Evolutionary conservation across 2,329 filamentous ascomycete genomes (phyloP), one percentile per base, ranked within the genome.

Genomic region (Neurospora sp.): DNA sequence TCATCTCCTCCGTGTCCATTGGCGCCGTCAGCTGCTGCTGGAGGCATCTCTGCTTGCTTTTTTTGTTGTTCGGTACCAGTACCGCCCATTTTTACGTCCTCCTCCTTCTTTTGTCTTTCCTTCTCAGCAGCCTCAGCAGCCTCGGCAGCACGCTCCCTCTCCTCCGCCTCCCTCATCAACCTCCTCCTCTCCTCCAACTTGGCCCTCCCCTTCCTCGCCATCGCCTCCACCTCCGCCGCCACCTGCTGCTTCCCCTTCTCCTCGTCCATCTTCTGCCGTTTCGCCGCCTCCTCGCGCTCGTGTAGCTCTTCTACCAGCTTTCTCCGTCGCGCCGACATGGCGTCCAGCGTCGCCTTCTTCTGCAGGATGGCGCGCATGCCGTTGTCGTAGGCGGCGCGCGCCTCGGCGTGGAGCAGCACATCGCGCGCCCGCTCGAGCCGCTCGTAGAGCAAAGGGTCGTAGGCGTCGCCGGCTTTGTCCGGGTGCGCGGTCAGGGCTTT

Each of bases 401-500:
- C 86, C 15, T 85, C 86, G 0, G 88, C 81, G 73, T 93, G 90
- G 37, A 88, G 87, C 2, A 98, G 87, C 1, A 97, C 87, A 80
- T 96, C 93, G 77, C 92, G 89, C n/a, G 93, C 94, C 72, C 91
- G 91, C 77, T 93, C 91, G 70, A 97, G 89, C 1, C 91, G 84
- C 79, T 97, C 92, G 83, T 96, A 98, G 76, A 91, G 92, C 69
- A 90, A 89, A 66, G 92, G 85, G 74, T 96, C 92, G 75, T 91
- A 92, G 43, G 85, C 82, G 68, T 87, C 88, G 73, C 89, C 87
- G 69, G 94, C 89, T 82, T 97, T 97, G 85, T 98, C 95, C 0
- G 95, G 95, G 79, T 98, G 95, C 83, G 94, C 93, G 77, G 92
- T 93, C n/a, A 97, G 84, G 1, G 77, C 78, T 3, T 93, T 93